phyloP scores from a whole-genome alignment of 768 basidiomycete species.

The Suillus spraguei region DNA sequence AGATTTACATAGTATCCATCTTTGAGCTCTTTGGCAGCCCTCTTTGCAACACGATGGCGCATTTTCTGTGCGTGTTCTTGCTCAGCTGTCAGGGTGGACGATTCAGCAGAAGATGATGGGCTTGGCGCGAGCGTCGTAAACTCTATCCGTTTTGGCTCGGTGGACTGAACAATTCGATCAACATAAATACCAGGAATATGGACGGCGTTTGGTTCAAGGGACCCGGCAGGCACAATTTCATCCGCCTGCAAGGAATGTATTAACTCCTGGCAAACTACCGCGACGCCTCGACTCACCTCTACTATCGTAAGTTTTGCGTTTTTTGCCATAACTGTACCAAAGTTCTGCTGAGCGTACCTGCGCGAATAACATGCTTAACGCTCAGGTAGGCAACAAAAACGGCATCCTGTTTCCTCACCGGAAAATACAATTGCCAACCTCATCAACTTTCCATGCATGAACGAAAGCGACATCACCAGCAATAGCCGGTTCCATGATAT shows the following conservation, averaged over 20 bases:
- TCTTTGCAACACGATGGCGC: conserved; percentile 77
- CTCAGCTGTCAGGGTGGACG: conserved; percentile 42
- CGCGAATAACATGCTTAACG: not conserved
- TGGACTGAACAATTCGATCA: conserved; percentile 83
- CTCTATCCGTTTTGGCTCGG: conserved; percentile 78
- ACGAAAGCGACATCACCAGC: conserved; percentile 84
- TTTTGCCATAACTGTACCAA: conserved; percentile 84
- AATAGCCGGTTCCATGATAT: conserved; percentile 80
- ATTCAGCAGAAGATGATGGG: conserved; percentile 30
- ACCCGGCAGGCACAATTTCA: conserved; percentile 82
- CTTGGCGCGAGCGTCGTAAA: conserved; percentile 66
- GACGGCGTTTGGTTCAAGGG: conserved; percentile 78
- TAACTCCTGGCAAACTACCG: conserved; percentile 13
- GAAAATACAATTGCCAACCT: conserved; percentile 90
- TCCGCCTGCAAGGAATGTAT: conserved; percentile 66
- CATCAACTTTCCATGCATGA: conserved; percentile 91
- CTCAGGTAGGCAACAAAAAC: not conserved
- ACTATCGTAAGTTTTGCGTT: conserved; percentile 90
- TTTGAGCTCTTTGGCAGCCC: conserved; percentile 87
- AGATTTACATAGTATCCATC: conserved; percentile 89
- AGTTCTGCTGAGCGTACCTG: conserved; percentile 89
- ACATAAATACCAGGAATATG: conserved; percentile 88
- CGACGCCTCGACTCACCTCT: conserved; percentile 50
- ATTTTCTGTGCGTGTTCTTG: conserved; percentile 55
- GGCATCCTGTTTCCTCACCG: conserved; percentile 47